These are phyloP conservation scores for Fusarium hainanense DNA, from an alignment of 2,329 filamentous ascomycete species.

Conservation along the genomic window DNA sequence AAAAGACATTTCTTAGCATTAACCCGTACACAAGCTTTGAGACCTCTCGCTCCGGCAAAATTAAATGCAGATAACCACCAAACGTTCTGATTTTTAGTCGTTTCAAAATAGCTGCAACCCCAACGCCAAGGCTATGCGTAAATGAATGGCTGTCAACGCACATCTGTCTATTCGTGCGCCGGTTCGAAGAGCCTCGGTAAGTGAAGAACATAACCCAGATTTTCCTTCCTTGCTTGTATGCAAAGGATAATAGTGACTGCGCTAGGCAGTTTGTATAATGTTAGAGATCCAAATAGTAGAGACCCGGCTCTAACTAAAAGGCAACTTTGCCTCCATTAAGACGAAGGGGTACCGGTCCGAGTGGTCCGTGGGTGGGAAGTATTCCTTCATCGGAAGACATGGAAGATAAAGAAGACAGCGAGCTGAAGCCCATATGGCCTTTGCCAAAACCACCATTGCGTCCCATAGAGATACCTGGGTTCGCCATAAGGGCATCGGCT, in stretches of 20 bases:
- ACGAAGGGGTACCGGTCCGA: constrained; percentile 49
- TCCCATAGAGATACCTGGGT: constrained; percentile 68
- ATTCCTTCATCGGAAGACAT: constrained; percentile 55
- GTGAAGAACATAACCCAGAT: constrained; percentile 20
- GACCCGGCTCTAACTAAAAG: constrained; percentile 44
- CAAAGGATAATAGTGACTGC: constrained; percentile 25
- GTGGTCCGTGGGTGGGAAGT: constrained; percentile 49
- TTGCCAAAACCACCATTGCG: constrained; percentile 61
- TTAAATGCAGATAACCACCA: constrained; percentile 40
- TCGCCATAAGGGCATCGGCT: constrained; percentile 67
- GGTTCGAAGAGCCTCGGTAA: constrained; percentile 31
- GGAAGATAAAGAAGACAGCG: constrained; percentile 55
- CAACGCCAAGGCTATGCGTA: constrained; percentile 46
- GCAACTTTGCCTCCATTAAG: constrained; percentile 54
- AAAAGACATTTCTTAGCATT: constrained; percentile 31
- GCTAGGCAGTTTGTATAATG: constrained; percentile 12
- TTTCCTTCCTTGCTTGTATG: constrained; percentile 24
- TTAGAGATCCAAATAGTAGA: constrained; percentile 25
- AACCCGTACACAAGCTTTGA: constrained; percentile 26
- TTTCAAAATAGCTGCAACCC: constrained; percentile 31
- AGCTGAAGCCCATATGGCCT: constrained; percentile 54
- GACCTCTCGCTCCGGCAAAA: constrained; percentile 15
- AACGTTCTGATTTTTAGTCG: constrained; percentile 20
- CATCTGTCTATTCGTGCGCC: constrained; percentile 25
- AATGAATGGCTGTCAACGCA: constrained; percentile 40